Evolutionary conservation across 23 red algal genomes (phyloP).

Genomic region (Gracilaria vermiculophylla): DNA sequence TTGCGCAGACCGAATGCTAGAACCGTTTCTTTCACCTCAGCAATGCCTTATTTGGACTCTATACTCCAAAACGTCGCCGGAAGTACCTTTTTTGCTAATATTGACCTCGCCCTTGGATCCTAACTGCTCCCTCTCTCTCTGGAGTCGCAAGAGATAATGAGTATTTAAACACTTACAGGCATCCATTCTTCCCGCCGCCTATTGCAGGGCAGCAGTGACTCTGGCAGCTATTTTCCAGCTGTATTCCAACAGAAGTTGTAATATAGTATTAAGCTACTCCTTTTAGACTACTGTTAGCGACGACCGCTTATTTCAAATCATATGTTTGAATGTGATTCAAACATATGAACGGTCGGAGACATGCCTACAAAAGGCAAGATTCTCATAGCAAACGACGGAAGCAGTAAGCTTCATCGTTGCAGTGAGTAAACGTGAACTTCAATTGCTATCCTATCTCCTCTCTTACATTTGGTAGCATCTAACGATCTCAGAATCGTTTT

Average conservation of each 20-base stretch:
- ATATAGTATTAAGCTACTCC: too few relatives aligned
- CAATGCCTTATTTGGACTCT: conserved; percentile 13
- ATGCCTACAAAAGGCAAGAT: not conserved
- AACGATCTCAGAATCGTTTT: not conserved
- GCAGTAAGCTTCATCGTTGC: not conserved
- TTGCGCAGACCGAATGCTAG: not conserved
- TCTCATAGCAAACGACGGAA: not conserved
- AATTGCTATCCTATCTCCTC: not conserved
- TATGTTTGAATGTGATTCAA: too few relatives aligned
- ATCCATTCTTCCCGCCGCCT: not conserved
- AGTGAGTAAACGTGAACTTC: not conserved
- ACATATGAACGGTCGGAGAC: too few relatives aligned
- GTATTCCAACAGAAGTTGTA: not conserved
- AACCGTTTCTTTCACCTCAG: not conserved
- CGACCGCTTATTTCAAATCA: too few relatives aligned
- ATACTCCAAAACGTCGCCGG: not conserved
- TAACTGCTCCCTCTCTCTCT: not conserved
- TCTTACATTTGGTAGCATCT: conserved; percentile 5
- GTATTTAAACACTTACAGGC: not conserved
- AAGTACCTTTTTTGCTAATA: conserved; percentile 11
- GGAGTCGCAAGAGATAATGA: not conserved
- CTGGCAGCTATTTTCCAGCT: conserved; percentile 31
- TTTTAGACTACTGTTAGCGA: too few relatives aligned
- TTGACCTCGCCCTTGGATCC: not conserved
- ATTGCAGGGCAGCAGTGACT: conserved; percentile 5